Evolutionary conservation across 2,329 filamentous ascomycete species (phyloP).

Genomic region (Rhynchosporium agropyri): DNA sequence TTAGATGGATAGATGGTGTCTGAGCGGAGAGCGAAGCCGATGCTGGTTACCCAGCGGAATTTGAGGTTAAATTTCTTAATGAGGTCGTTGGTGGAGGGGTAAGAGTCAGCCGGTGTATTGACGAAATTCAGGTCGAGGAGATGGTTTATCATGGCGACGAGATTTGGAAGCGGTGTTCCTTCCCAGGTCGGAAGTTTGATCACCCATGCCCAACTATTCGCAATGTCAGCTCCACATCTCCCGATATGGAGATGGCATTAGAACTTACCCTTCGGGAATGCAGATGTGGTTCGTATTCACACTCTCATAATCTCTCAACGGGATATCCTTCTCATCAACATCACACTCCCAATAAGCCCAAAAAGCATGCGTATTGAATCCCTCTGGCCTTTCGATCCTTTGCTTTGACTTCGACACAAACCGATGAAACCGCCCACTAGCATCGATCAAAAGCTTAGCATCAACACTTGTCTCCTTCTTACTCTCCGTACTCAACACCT

Average conservation of each 20-base stretch:
- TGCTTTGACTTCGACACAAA: slow-evolving; percentile 32
- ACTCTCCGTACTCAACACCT: slow-evolving; percentile 16
- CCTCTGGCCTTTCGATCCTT: slow-evolving; percentile 30
- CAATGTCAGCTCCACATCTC: background rate
- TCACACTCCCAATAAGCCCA: slow-evolving; percentile 34
- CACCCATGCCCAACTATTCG: slow-evolving; percentile 36
- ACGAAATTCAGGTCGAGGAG: slow-evolving; percentile 34
- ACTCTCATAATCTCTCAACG: slow-evolving; percentile 34
- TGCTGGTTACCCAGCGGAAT: slow-evolving; percentile 36
- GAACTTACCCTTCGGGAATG: slow-evolving; percentile 34
- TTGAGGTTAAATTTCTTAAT: slow-evolving; percentile 34
- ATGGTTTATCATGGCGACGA: slow-evolving; percentile 38
- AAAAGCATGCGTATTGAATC: slow-evolving; percentile 33
- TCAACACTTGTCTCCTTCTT: slow-evolving; percentile 22
- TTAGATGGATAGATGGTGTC: slow-evolving; percentile 32
- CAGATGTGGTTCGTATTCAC: slow-evolving; percentile 40
- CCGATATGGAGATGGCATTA: background rate
- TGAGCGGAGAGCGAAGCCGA: slow-evolving; percentile 36
- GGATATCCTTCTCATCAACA: slow-evolving; percentile 35
- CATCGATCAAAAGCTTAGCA: slow-evolving; percentile 33
- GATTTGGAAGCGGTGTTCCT: slow-evolving; percentile 33
- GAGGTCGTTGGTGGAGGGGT: slow-evolving; percentile 33
- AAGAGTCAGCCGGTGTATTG: slow-evolving; percentile 29
- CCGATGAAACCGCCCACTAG: slow-evolving; percentile 34
- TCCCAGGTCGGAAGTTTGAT: slow-evolving; percentile 39